Evolutionary conservation across 2,329 filamentous ascomycete species (phyloP).

Genomic region (Fusarium coicis): DNA sequence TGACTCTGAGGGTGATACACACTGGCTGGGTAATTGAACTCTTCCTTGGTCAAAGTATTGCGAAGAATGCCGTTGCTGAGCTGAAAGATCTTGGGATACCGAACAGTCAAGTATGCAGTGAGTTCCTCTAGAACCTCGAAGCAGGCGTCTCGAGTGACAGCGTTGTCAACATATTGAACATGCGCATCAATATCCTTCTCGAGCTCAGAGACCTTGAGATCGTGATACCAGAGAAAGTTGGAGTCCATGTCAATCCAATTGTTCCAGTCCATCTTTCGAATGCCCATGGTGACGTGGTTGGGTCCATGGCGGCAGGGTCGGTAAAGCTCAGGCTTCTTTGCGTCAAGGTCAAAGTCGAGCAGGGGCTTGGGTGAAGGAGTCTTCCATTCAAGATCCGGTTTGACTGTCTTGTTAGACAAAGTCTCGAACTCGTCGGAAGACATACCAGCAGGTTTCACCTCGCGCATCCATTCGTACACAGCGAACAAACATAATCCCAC

Average conservation of each 20-base stretch:
- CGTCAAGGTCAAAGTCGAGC: slow-evolving; percentile 6
- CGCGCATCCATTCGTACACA: background rate
- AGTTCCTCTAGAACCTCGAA: slow-evolving; percentile 31
- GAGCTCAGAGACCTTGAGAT: slow-evolving; percentile 27
- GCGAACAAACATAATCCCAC: background rate
- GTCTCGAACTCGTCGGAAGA: rapidly evolving
- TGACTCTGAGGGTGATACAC: rapidly evolving
- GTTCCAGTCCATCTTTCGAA: slow-evolving; percentile 30
- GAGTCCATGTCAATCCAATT: slow-evolving; percentile 38
- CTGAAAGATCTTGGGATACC: slow-evolving; percentile 33
- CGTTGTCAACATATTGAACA: slow-evolving; percentile 29
- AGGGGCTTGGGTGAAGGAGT: slow-evolving; percentile 13
- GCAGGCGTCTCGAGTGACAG: slow-evolving; percentile 25
- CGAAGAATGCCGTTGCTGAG: background rate
- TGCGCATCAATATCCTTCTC: slow-evolving; percentile 26
- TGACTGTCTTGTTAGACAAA: background rate
- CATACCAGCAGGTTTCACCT: background rate
- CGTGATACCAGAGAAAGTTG: slow-evolving; percentile 29
- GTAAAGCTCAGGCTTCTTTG: slow-evolving; percentile 23
- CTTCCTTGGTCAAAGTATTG: slow-evolving; percentile 20
- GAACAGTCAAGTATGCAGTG: slow-evolving; percentile 6
- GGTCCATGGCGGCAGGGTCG: slow-evolving; percentile 32
- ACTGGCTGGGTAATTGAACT: slow-evolving; percentile 22
- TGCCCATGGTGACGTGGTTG: slow-evolving; percentile 34
- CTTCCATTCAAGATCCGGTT: background rate